These are phyloP conservation scores for Botrytis fragariae DNA, from an alignment of 2,329 filamentous ascomycete genomes.

Conservation along the genomic window DNA sequence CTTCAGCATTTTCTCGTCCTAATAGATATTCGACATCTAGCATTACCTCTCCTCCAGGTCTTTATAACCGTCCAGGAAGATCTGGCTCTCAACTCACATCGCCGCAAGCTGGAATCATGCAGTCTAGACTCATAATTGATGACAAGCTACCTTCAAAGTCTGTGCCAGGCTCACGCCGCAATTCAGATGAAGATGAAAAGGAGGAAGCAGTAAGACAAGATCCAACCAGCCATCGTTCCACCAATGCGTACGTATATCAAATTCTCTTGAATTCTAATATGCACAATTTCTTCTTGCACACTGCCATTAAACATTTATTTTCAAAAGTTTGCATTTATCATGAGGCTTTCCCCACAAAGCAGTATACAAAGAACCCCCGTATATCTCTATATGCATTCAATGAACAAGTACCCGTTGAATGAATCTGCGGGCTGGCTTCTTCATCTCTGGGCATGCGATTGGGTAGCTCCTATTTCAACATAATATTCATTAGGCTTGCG, in stretches of 20 bases:
- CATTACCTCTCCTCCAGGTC: constrained; percentile 75
- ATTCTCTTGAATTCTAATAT: background rate
- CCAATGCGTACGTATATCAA: constrained; percentile 69
- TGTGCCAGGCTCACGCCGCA: constrained; percentile 79
- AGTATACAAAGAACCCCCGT: background rate
- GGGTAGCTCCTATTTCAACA: background rate
- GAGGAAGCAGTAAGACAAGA: constrained; percentile 69
- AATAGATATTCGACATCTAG: constrained; percentile 89
- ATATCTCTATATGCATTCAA: background rate
- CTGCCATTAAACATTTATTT: background rate
- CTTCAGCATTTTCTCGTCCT: constrained; percentile 75
- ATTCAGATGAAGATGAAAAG: constrained; percentile 88
- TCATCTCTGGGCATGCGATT: background rate
- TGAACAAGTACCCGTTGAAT: background rate
- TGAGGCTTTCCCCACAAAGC: background rate
- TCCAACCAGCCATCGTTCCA: constrained; percentile 68
- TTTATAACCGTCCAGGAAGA: constrained; percentile 70
- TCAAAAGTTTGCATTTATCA: background rate
- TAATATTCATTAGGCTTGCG: background rate
- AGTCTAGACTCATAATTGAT: constrained; percentile 58
- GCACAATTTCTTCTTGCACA: background rate
- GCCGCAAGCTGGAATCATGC: constrained; percentile 63
- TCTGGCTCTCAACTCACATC: constrained; percentile 80
- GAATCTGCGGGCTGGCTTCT: background rate
- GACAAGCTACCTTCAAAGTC: constrained; percentile 77